Base-by-base conservation (phyloP, 2,329 filamentous ascomycete species). In the Calonectria hongkongensis region DNA sequence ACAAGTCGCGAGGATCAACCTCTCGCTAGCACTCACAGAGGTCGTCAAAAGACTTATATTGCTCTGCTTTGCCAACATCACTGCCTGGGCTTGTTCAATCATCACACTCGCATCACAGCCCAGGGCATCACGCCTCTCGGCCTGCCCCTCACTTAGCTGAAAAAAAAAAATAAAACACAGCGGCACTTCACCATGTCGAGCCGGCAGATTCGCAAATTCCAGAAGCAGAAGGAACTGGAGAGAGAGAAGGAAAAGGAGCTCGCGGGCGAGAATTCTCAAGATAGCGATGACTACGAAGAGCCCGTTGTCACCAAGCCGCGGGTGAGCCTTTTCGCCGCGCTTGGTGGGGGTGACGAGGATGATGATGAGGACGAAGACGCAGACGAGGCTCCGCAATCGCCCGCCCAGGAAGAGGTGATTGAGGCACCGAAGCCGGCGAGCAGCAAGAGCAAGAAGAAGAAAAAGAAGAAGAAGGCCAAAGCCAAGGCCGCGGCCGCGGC, bases 131-230 rank as follows among this genome's bases (percentile, higher is more conserved):
- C 1, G 16, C 16, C 50, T 36, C 27, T 70, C 50, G 51, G 43
- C 36, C 45, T 68, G 62, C 70, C 75, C 71, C 69, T 76, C 74
- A 67, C 54, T 66, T 68, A 36, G 72, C 60, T 27, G 21, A 67
- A 66, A 65, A 64, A 56, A 68, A 56, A 56, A 56, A 56, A 66
- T 58, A 64, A 60, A 28, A 27, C 54, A 69, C 62, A 33, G 18
- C 54, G 39, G 43, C 21, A 16, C 28, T n/a, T 69, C 75, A 81
- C 33, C 47, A 90, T 90, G 88, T 89, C 88, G 25, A 89, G 83
- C 69, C 83, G 88, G 58, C 88, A 90, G 75, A 80, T 90, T 51
- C 87, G 88, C 56, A 89, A 88, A 81, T 82, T 90, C 43, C 87
- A 88, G 70, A 85, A 88, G 80, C 87, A 88, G 81, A 84, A 85